Base-by-base conservation (phyloP, 176 grass and related monocot genomes). In the Oryza nivara region DNA sequence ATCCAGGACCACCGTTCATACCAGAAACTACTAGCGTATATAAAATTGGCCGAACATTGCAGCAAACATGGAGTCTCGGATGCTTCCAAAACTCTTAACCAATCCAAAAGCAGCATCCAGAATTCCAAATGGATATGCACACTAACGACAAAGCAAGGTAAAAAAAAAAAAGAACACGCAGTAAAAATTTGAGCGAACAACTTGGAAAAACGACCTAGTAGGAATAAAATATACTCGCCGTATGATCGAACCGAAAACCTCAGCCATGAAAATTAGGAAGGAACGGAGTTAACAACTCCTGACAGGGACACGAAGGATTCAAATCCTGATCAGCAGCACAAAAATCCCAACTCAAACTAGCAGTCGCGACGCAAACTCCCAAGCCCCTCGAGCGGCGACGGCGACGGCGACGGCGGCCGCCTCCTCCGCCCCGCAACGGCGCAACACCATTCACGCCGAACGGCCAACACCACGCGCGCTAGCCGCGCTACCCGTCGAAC, bases 71-170 rank as follows among this genome's bases (percentile, higher is more conserved):
- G 48, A 23, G 10, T 74, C 75, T 11, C 63, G 16, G 48, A 77
- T 77, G 74, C 56, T 83, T 73, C 86, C 66, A 63, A 72, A 77
- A 32, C 19, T 63, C 75, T 46, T 46, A 25, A 68, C 35, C 70
- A 17, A 68, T 70, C 70, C 65, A 47, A 83, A 80, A 80, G 51
- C 70, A 63, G 44, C 63, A 63, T 28, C 47, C 20, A 45, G 43
- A 38, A 38, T 38, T 38, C 36, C 40, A 41, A 41, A 41, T 8
- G 40, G 40, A 41, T 7, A 49, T 11, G 36, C 73, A 56, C 9
- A 72, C 20, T 68, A 78, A 82, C 67, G 35, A 68, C 73, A 78
- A 75, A 56, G 58, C 78, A 44, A 20, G 7, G 34, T 68, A 38
- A 60, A 40, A 66, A 82, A 23, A 23, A 40, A 66, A 82, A 83